Evolutionary conservation across 345 rosid species (phyloP).

Genomic region (Syzygium jambos): DNA sequence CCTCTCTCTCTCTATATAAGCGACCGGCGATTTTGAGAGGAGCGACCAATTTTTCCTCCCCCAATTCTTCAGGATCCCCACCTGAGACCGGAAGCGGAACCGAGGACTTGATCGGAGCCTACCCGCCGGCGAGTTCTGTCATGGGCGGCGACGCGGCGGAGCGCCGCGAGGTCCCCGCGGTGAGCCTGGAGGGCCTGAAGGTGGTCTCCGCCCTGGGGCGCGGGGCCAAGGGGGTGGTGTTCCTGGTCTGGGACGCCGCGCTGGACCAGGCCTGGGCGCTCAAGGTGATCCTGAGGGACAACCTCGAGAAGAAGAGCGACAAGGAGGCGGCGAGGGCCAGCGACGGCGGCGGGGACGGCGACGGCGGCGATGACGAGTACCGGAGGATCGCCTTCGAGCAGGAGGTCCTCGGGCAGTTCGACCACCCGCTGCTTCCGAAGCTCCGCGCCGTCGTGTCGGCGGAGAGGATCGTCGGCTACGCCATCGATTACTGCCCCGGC

Average conservation of each 20-base stretch:
- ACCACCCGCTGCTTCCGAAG: constrained; percentile 74
- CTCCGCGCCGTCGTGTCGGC: constrained; percentile 61
- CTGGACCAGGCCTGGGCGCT: constrained; percentile 42
- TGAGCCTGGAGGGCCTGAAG: constrained; percentile 30
- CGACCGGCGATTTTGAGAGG: neutral
- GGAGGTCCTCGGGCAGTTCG: constrained; percentile 38
- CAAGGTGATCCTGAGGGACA: constrained; percentile 61
- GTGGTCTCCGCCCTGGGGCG: constrained; percentile 66
- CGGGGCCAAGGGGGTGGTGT: constrained; percentile 92
- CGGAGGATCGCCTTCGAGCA: constrained; percentile 62
- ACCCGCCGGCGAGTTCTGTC: neutral
- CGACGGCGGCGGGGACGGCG: neutral
- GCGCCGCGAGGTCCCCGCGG: constrained; percentile 7
- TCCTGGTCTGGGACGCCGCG: constrained; percentile 32
- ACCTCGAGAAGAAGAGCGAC: constrained; percentile 47
- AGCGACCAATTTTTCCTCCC: neutral
- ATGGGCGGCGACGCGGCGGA: constrained; percentile 2
- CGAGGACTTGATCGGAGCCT: neutral
- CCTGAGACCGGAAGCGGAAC: neutral
- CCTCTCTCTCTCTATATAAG: neutral
- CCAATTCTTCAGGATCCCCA: neutral
- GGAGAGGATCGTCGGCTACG: constrained; percentile 63
- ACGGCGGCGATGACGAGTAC: constrained; percentile 20
- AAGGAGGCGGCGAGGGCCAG: neutral
- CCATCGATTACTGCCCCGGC: constrained; percentile 91